These are phyloP conservation scores for Colletotrichum coccodes DNA, from an alignment of 2,329 filamentous ascomycete genomes.

Conservation along the genomic window DNA sequence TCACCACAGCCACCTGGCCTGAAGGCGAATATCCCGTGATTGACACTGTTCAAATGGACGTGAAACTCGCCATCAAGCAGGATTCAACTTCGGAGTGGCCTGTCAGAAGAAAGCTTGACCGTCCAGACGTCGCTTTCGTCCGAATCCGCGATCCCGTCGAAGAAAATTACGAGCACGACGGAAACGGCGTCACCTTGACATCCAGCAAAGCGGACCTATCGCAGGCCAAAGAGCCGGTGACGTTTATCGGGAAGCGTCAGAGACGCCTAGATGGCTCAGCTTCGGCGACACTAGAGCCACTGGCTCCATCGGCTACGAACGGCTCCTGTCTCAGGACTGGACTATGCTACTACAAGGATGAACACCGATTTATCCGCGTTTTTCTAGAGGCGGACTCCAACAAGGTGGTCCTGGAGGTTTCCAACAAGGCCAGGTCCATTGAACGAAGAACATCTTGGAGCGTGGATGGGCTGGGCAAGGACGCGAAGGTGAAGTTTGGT, in stretches of 20 bases:
- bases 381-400: too few species aligned
- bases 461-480: too few species aligned
- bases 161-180: neutral
- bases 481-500: too few species aligned
- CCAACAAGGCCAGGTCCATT: too few species aligned
- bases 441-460: too few species aligned
- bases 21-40: constrained; percentile 16
- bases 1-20: constrained; percentile 13
- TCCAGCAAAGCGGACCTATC: neutral
- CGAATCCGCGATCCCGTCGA: constrained; percentile 10
- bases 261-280: constrained; percentile 7
- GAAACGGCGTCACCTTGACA: neutral
- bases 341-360: too few species aligned
- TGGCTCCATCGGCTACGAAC: too few species aligned
- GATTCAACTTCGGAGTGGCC: neutral
- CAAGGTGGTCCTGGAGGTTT: too few species aligned
- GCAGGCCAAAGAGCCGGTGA: neutral
- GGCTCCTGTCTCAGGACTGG: too few species aligned
- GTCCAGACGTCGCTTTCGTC: constrained; percentile 2
- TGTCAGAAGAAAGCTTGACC: neutral
- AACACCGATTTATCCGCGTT: too few species aligned
- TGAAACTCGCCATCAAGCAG: too few species aligned
- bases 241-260: constrained; percentile 17
- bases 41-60: too few species aligned
- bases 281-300: neutral